phyloP scores from a whole-genome alignment of 2,329 filamentous ascomycete species.

The Aspergillus alliaceus region DNA sequence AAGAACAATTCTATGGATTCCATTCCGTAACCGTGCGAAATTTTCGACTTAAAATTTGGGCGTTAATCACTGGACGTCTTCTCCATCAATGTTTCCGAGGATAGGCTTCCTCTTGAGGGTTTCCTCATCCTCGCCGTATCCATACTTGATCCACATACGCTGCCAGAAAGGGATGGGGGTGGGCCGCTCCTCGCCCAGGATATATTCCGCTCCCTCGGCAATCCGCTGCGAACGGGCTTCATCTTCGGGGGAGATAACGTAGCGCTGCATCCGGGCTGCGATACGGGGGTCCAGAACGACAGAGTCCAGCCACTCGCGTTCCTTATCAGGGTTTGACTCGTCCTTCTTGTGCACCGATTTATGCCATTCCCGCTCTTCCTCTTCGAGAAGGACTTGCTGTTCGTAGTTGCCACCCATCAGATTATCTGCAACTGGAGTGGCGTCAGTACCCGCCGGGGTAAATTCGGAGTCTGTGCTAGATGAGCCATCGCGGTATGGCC shows the following conservation, averaged over 20 bases:
- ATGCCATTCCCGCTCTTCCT: slow-evolving; percentile 80
- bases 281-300: slow-evolving; percentile 77
- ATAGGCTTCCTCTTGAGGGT: slow-evolving; percentile 39
- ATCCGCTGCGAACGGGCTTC: slow-evolving; percentile 66
- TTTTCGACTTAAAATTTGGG: neutral
- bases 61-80: slow-evolving; percentile 22
- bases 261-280: slow-evolving; percentile 74
- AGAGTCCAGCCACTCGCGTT: slow-evolving; percentile 73
- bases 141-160: slow-evolving; percentile 40
- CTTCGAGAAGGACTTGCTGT: slow-evolving; percentile 62
- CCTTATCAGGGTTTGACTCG: slow-evolving; percentile 54
- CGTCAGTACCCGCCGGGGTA: slow-evolving; percentile 14
- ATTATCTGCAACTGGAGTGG: slow-evolving; percentile 25
- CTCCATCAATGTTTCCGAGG: slow-evolving; percentile 40
- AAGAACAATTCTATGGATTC: neutral
- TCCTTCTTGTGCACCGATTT: slow-evolving; percentile 67
- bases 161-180: slow-evolving; percentile 37
- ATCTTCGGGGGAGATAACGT: slow-evolving; percentile 68
- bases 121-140: slow-evolving; percentile 43
- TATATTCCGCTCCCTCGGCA: slow-evolving; percentile 64
- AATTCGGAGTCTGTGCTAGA: slow-evolving; percentile 22
- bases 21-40: neutral
- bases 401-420: slow-evolving; percentile 52
- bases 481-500: slow-evolving; percentile 39
- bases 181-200: slow-evolving; percentile 61